Base-by-base conservation (phyloP, 2,329 filamentous ascomycete species). In the Phyllosticta ampelicida region DNA sequence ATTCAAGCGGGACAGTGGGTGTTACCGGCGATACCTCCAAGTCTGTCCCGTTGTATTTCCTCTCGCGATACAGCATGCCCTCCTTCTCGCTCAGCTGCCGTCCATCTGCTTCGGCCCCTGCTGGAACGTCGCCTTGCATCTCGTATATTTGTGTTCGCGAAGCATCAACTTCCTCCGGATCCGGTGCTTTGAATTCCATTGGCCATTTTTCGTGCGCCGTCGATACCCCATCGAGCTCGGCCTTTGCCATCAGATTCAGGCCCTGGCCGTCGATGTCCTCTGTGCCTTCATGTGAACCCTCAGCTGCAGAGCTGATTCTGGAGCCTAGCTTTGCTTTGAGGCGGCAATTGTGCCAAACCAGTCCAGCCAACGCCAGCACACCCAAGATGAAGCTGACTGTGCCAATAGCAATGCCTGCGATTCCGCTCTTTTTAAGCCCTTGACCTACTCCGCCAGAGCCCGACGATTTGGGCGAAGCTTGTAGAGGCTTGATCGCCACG, bases 71-170 rank as follows among this genome's bases (percentile, higher is more conserved):
- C 60, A 72, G 67, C 67, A 78, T 72, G 36, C 74, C 72, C 59
- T 79, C 75, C 62, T 79, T 79, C 65, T 78, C 77, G 19, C 71
- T 73, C 36, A 78, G 65, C 60, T 75, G 69, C 18, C 71, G 73
- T 28, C 76, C 75, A 54, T 73, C 76, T 52, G 76, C 76, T 66
- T 78, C 75, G 60, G 77, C 78, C 56, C 77, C 75, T 49, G 75
- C 74, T 16, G 78, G 78, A 67, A 83, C 78, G 9, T 80, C 80
- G 1, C 81, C 81, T 0, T 78, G 77, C 66, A 78, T 81, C 51
- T 77, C 80, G 56, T 70, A 76, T 9, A 79, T 66, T 26, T 68
- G 67, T 16, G 63, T 62, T 60, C 73, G 69, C n/a, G 67, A 67
- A 21, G 68, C 68, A 10, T 71, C 73, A 19, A 66, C 69, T 56